Percentiles rank a stretch among this genome's conserved stretches.
Conservation (phyloP, 2,329 filamentous ascomycete species). For the Fusarium sororula region DNA sequence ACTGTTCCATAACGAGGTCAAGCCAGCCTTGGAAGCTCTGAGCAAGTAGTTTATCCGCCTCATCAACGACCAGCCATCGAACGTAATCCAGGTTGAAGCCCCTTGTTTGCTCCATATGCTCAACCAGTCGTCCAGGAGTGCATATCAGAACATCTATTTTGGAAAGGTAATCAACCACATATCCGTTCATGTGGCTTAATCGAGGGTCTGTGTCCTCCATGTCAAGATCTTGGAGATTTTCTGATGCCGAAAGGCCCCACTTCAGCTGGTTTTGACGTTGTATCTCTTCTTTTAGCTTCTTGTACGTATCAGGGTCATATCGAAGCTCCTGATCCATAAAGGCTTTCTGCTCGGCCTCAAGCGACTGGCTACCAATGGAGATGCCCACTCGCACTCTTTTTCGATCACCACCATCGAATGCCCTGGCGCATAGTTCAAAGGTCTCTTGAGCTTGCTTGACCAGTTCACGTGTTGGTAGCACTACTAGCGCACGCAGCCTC, state of each 20-base stretch:
- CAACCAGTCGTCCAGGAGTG: conserved; percentile 90
- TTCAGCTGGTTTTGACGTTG: conserved; percentile 3
- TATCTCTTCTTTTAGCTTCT: conserved; percentile 40
- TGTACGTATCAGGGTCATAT: conserved; percentile 71
- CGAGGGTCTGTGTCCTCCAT: conserved; percentile 41
- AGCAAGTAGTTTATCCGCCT: conserved; percentile 90
- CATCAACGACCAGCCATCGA: conserved; percentile 90
- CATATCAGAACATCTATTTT: conserved; percentile 90
- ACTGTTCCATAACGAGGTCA: conserved; percentile 71
- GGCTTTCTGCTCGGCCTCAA: conserved; percentile 69
- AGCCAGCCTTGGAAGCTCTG: conserved; percentile 96
- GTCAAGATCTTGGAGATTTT: conserved; percentile 33
- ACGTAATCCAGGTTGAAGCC: conserved; percentile 83
- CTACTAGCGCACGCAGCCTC: conserved; percentile 79
- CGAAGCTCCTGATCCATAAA: conserved; percentile 57
- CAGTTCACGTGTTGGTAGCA: conserved; percentile 90
- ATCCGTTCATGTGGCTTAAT: conserved; percentile 49
- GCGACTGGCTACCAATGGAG: conserved; percentile 81
- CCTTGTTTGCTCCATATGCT: conserved; percentile 85
- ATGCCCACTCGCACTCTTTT: conserved; percentile 82
- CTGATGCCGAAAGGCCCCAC: conserved; percentile 11
- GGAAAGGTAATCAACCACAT: conserved; percentile 72
- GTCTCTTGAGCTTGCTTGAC: conserved; percentile 86
- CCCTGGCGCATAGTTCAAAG: conserved; percentile 76
- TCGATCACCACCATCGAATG: conserved; percentile 62